A percentile compares a stretch with the other conserved stretches of the same genome.
These are phyloP conservation scores for Casuarina glauca DNA, from an alignment of 306 rosid genomes.

Conservation along the genomic window DNA sequence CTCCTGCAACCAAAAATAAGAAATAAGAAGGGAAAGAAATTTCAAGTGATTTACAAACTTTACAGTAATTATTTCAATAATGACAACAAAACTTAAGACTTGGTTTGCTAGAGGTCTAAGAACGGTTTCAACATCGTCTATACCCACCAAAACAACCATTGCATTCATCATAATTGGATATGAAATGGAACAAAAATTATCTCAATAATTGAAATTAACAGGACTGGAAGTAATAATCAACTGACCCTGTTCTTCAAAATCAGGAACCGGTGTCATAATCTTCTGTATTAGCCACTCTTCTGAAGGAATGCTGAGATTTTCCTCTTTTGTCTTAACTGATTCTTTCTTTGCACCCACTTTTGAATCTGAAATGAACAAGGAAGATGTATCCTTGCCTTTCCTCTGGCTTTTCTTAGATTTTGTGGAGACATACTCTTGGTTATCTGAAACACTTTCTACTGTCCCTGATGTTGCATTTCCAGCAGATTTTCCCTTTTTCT, in stretches of 20 bases:
- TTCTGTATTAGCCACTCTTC: slow-evolving; percentile 93
- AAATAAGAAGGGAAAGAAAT: not conserved
- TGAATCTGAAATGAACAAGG: slow-evolving; percentile 50
- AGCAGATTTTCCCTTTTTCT: slow-evolving; percentile 70
- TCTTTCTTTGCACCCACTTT: slow-evolving; percentile 72
- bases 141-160: slow-evolving; percentile 51
- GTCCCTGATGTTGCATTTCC: slow-evolving; percentile 42
- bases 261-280: slow-evolving; percentile 63
- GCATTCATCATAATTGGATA: slow-evolving; percentile 34
- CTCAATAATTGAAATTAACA: not conserved
- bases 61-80: not conserved
- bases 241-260: slow-evolving; percentile 89
- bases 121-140: slow-evolving; percentile 70
- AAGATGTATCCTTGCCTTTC: no score
- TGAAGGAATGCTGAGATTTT: slow-evolving; percentile 61
- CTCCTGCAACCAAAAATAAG: slow-evolving; percentile 53
- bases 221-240: slow-evolving; percentile 30
- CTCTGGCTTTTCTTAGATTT: no score
- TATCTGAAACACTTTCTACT: slow-evolving; percentile 58
- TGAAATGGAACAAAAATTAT: slow-evolving; percentile 8
- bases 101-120: slow-evolving; percentile 44
- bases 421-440: no score
- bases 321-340: slow-evolving; percentile 63
- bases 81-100: no score
- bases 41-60: not conserved